Conservation (phyloP, 345 rosid genomes). For the Gossypium turneri region DNA sequence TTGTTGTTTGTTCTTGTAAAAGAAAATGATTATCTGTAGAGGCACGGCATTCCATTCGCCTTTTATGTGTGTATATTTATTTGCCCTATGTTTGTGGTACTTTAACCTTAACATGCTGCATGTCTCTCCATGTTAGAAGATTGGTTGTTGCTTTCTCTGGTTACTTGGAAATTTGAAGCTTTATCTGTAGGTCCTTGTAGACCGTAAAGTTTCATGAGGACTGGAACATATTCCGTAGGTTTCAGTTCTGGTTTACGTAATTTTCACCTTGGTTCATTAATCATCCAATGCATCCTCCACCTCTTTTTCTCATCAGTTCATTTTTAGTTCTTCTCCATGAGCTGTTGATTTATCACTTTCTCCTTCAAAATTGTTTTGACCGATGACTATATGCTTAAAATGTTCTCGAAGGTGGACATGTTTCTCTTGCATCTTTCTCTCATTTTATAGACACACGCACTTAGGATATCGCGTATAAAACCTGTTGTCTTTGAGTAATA, state of each 20-base stretch:
- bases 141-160: not conserved
- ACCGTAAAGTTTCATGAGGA: not conserved
- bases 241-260: not conserved
- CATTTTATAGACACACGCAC: not conserved
- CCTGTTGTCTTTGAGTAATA: not conserved
- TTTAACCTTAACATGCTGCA: not conserved
- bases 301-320: not conserved
- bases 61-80: not conserved
- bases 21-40: not conserved
- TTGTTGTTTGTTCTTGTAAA: not conserved
- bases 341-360: not conserved
- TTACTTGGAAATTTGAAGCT: not conserved
- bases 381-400: not conserved
- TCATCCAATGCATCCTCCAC: not conserved
- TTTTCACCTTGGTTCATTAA: not conserved
- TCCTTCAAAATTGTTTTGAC: not conserved
- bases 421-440: not conserved
- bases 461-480: not conserved
- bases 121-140: not conserved
- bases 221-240: not conserved
- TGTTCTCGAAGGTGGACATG: not conserved
- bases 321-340: not conserved
- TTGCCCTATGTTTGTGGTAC: not conserved
- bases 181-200: constrained; percentile 6
- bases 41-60: not conserved